Base-by-base conservation (phyloP, 2,329 filamentous ascomycete genomes). In the Penicillium glabrum region DNA sequence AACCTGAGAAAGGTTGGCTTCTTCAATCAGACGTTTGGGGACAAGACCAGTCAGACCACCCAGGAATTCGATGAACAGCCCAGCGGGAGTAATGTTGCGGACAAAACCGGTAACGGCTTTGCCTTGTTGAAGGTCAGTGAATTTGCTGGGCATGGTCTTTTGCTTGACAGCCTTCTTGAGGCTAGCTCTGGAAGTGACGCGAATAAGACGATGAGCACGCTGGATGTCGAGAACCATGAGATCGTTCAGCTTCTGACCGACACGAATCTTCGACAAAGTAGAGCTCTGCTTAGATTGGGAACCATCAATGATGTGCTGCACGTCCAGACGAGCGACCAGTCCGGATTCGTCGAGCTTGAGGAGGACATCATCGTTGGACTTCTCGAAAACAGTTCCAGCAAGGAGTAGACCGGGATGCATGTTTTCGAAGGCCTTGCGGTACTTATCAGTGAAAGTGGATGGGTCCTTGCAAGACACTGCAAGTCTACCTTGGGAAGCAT, bases 391-490 rank as follows among this genome's bases (percentile, higher is more conserved):
- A 47, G 86, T 90, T 48, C 88, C 95, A 33, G 86, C 86, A 11
- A 96, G 89, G 43, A 93, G 70, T 52, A 88, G 82, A 35, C 93
- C 93, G 41, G 90, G 78, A 58, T 86, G 82, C 23, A 98, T 80
- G 41, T 85, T 84, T 68, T 89, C 87, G 65, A 96, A 86, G 1
- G 89, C 89, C 43, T 79, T 76, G 57, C 86, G 84, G 69, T 95
- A 90, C 68, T 90, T 89, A 39, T 90, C 87, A 10, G 89, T 89
- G 67, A 95, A 91, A 0, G 86, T 85, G 26, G 87, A 85, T 9
- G 90, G 90, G 64, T 96, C 92, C 75, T 96, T 96, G 82, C 95
- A 99, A 21, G 93, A 96, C 5, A 99, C 90, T 37, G 91, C 85
- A 62, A 99, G 84, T 63, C 89, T 88, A 59, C 83, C 82, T 39